Evolutionary conservation across 495 filamentous ascomycete genomes (phyloP).

Genomic region (Bacidia gigantensis): DNA sequence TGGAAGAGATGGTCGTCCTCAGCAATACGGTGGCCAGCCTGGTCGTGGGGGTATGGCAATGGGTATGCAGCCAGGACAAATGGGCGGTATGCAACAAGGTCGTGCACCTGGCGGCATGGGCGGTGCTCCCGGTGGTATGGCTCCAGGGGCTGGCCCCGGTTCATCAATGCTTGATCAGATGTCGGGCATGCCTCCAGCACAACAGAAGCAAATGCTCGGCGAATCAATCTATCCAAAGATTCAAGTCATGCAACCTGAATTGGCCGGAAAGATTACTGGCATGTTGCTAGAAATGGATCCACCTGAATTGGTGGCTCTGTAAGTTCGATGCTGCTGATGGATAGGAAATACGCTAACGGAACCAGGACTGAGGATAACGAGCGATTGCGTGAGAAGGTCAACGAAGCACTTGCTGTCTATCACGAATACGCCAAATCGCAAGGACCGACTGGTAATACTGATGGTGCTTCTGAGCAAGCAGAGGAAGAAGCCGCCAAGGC

Average conservation of each 20-base stretch:
- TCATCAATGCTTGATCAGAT: slow-evolving; percentile 34
- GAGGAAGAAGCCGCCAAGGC: slow-evolving; percentile 41
- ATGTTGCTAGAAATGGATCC: slow-evolving; percentile 99
- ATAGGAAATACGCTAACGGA: slow-evolving; percentile 19
- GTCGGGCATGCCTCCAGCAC: slow-evolving; percentile 40
- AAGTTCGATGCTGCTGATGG: slow-evolving; percentile 42
- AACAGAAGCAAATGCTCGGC: slow-evolving; percentile 97
- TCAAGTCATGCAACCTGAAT: slow-evolving; percentile 74
- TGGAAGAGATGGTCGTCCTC: slow-evolving; percentile 47
- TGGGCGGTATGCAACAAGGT: slow-evolving; percentile 31
- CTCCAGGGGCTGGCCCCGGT: slow-evolving; percentile 23
- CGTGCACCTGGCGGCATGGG: slow-evolving; percentile 23
- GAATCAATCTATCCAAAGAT: slow-evolving; percentile 98
- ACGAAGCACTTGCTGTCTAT: slow-evolving; percentile 91
- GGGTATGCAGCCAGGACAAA: slow-evolving; percentile 34
- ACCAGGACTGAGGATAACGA: slow-evolving; percentile 74
- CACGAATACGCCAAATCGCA: slow-evolving; percentile 95
- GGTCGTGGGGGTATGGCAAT: slow-evolving; percentile 32
- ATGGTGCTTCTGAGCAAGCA: slow-evolving; percentile 23
- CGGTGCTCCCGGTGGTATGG: slow-evolving; percentile 27
- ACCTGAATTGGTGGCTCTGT: slow-evolving; percentile 81
- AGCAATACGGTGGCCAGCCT: slow-evolving; percentile 25
- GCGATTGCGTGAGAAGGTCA: slow-evolving; percentile 85
- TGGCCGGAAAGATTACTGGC: slow-evolving; percentile 98
- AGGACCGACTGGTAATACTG: slow-evolving; percentile 28